These are phyloP conservation scores for Beta corolliflora DNA, from an alignment of 179 eudicot species.

Conservation along the genomic window DNA sequence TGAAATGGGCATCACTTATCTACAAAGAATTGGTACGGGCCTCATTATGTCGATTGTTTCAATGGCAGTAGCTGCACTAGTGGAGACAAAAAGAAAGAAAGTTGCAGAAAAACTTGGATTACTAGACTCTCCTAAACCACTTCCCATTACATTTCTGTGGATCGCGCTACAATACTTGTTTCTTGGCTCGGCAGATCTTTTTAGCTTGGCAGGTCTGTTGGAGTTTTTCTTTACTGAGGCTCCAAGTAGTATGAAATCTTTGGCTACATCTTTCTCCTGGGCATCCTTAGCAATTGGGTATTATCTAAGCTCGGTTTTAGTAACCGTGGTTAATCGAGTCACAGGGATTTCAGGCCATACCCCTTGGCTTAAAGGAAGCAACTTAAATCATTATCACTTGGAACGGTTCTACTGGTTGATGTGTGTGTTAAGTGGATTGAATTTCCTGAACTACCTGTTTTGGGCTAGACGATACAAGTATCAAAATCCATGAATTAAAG, in stretches of 20 bases:
- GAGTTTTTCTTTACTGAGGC: constrained; percentile 94
- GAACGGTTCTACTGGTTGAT: constrained; percentile 86
- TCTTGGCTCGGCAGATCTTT: constrained; percentile 89
- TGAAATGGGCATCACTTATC: constrained; percentile 74
- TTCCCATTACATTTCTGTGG: constrained; percentile 86
- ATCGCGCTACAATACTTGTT: constrained; percentile 75
- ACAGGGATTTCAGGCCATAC: constrained; percentile 41
- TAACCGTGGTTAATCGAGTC: constrained; percentile 57
- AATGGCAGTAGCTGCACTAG: constrained; percentile 80
- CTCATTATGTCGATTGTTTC: constrained; percentile 66
- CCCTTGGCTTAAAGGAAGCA: constrained; percentile 78
- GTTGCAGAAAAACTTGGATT: constrained; percentile 47
- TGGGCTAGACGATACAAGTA: constrained; percentile 72
- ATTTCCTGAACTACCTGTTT: constrained; percentile 61
- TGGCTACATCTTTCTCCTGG: constrained; percentile 90
- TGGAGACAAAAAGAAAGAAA: constrained; percentile 61
- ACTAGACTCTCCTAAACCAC: constrained; percentile 51
- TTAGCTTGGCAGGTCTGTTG: constrained; percentile 81
- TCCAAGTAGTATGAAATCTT: constrained; percentile 77
- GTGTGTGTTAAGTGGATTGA: constrained; percentile 66
- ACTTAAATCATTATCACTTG: constrained; percentile 69
- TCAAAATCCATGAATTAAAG: constrained; percentile 34
- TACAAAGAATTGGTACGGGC: constrained; percentile 80
- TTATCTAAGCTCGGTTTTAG: constrained; percentile 77
- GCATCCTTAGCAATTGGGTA: constrained; percentile 86